phyloP scores from a whole-genome alignment of 2,329 filamentous ascomycete species.

The Xylaria digitata region DNA sequence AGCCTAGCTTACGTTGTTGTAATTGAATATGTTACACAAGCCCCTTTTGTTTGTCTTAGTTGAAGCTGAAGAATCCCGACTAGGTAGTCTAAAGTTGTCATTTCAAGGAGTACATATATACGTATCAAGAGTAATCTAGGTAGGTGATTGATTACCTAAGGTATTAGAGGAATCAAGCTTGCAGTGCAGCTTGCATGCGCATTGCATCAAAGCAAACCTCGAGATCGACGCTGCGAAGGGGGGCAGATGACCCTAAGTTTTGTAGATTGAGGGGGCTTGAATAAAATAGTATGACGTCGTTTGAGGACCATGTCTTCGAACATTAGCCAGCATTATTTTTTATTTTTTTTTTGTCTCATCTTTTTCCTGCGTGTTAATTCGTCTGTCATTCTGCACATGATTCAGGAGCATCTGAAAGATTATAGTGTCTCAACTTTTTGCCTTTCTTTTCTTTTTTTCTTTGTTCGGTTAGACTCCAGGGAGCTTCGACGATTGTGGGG shows the following conservation, averaged over 20 bases:
- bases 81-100: no score
- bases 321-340: no score
- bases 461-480: not conserved
- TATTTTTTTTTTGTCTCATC: not conserved
- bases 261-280: conserved; percentile 2
- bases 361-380: not conserved
- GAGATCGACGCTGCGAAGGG: conserved; percentile 20
- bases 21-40: no score
- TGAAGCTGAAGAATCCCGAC: no score
- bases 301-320: not conserved
- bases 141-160: no score
- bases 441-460: not conserved
- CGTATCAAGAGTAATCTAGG: no score
- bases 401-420: no score
- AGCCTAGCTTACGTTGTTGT: not conserved
- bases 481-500: conserved; percentile 3
- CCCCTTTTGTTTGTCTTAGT: no score
- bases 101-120: no score
- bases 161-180: no score
- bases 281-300: conserved; percentile 18
- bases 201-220: not conserved
- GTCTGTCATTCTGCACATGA: no score
- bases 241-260: conserved; percentile 19
- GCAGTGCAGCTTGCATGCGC: not conserved
- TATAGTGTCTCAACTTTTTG: not conserved